These are phyloP conservation scores for Cordyceps cicadae DNA, from an alignment of 2,329 filamentous ascomycete species.

Conservation along the genomic window DNA sequence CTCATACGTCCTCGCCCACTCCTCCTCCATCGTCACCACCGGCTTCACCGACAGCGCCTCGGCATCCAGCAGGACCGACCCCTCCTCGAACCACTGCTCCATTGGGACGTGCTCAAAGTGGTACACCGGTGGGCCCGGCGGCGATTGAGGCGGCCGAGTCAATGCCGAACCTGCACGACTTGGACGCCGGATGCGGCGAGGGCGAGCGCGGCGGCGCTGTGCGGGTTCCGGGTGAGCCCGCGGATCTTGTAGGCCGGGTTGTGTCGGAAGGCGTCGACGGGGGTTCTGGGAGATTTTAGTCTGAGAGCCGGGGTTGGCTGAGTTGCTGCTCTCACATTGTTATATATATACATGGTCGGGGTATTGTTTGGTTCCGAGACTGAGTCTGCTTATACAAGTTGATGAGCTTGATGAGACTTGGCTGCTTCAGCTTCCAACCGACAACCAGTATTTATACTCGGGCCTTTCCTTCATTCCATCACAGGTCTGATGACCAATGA, in stretches of 20 bases:
- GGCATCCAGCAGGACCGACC: background rate
- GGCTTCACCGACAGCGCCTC: background rate
- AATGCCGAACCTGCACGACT: constrained; percentile 44
- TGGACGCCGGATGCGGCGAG: constrained; percentile 20
- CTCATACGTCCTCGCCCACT: background rate
- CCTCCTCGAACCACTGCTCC: background rate
- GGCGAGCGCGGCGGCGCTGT: background rate
- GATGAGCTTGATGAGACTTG: background rate
- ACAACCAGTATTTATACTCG: background rate
- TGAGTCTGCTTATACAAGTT: too few relatives aligned
- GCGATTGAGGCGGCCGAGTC: constrained; percentile 31
- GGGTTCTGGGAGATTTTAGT: background rate
- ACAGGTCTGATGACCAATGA: background rate
- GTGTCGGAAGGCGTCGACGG: background rate
- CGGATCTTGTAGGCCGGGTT: background rate
- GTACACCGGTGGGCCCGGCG: background rate
- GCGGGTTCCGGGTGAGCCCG: background rate
- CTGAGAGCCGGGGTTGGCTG: background rate
- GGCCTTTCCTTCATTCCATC: background rate
- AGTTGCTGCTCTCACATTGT: background rate
- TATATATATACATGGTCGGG: too few relatives aligned
- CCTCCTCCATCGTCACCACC: background rate
- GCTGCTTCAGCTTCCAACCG: background rate
- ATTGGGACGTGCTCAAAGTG: background rate
- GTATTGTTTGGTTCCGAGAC: background rate